A percentile compares a stretch with the other conserved stretches of the same genome.
phyloP scores from a whole-genome alignment of 83 land plant genomes.

The Picea mariana region DNA sequence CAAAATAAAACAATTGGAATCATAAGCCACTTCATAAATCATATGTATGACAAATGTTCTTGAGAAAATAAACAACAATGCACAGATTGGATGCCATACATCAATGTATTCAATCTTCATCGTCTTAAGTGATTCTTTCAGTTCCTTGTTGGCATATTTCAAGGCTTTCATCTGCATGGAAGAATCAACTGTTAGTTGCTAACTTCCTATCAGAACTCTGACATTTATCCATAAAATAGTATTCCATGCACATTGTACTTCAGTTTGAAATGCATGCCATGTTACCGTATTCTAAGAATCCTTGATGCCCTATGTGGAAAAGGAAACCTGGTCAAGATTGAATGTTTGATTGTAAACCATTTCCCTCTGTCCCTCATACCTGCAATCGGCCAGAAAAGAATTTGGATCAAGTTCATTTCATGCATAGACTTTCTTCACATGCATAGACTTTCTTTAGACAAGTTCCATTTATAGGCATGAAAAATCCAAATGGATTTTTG shows the following conservation, averaged over 20 bases:
- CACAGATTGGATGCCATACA: slow-evolving; percentile 35
- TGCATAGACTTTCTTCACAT: too few relatives aligned
- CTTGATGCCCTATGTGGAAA: slow-evolving; percentile 95
- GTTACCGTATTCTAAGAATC: slow-evolving; percentile 98
- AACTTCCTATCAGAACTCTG: too few relatives aligned
- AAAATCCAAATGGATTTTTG: too few relatives aligned
- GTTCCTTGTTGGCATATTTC: slow-evolving; percentile 96
- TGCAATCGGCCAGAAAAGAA: slow-evolving; percentile 12
- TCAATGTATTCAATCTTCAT: slow-evolving; percentile 93
- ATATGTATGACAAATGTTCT: background rate
- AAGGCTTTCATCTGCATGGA: slow-evolving; percentile 81
- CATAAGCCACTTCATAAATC: background rate
- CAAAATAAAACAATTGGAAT: slow-evolving; percentile 14
- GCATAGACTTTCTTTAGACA: too few relatives aligned
- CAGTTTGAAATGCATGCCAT: background rate
- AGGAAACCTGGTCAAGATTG: slow-evolving; percentile 96
- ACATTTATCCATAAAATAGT: too few relatives aligned
- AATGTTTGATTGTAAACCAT: slow-evolving; percentile 96
- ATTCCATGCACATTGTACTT: background rate
- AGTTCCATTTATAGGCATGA: too few relatives aligned
- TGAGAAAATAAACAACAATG: background rate
- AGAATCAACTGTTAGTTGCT: too few relatives aligned
- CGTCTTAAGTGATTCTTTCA: slow-evolving; percentile 97
- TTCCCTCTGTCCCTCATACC: slow-evolving; percentile 98
- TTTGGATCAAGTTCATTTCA: too few relatives aligned